phyloP scores from a whole-genome alignment of 1,284 basidiomycete species.

The Ganoderma multipileum region DNA sequence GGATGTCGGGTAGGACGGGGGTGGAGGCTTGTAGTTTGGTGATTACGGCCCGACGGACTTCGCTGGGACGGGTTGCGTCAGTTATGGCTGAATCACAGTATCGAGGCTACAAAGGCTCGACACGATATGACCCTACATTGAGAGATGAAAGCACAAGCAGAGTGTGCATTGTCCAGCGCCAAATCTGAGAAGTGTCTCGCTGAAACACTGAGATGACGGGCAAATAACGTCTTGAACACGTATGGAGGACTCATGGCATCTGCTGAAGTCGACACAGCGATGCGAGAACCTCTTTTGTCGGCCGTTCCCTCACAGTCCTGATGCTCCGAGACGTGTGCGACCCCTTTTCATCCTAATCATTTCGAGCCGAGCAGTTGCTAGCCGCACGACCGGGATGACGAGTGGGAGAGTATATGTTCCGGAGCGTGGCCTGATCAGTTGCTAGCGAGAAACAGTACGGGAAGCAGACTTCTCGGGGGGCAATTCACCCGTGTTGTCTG shows the following conservation, averaged over 20 bases:
- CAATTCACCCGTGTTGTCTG: not conserved
- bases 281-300: not conserved
- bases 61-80: slow-evolving; percentile 52
- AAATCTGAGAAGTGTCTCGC: too few species aligned
- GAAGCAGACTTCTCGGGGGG: not conserved
- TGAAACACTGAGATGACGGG: too few species aligned
- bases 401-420: too few species aligned
- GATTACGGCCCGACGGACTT: slow-evolving; percentile 90
- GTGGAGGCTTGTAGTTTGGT: slow-evolving; percentile 77
- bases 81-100: not conserved
- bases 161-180: not conserved
- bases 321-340: not conserved
- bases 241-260: too few species aligned
- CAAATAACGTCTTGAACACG: too few species aligned
- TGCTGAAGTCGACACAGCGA: too few species aligned
- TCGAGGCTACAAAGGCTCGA: too few species aligned
- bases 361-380: too few species aligned
- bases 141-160: not conserved
- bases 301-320: not conserved
- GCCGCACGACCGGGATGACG: too few species aligned
- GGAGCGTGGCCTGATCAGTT: too few species aligned
- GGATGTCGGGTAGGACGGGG: slow-evolving; percentile 69
- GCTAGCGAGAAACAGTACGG: too few species aligned
- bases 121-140: not conserved
- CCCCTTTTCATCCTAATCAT: too few species aligned